Evolutionary conservation across 1,284 basidiomycete genomes (phyloP), one percentile per base, ranked within the genome.

Genomic region (Erythrobasidium hasegawianum): DNA sequence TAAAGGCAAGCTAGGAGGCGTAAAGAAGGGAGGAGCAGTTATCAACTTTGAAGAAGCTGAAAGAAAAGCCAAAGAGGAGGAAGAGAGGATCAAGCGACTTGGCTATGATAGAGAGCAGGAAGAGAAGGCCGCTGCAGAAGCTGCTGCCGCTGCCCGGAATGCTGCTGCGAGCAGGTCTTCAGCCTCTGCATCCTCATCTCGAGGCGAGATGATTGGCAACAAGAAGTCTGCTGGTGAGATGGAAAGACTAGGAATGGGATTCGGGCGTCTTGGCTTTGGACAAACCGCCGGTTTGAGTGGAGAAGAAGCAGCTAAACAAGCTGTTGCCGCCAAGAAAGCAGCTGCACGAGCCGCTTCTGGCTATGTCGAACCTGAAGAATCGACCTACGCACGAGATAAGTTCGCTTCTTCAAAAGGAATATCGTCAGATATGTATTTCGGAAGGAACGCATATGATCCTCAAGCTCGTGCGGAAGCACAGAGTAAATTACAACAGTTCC

Each of bases 371-470:
- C 22, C 57, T 14, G 76, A 76, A 52, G 82, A 87, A 57, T 84
- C 86, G 0, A 90, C 84, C 13, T 86, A 85, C 26, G 95, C 96
- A 1, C 85, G 93, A 69, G 87, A 92, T 26, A 91, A 91, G 74
- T 99, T 98, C 76, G 89, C 90, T 0, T 79, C 76, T 70, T 95
- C 97, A 76, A 98, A 97, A 78, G 80, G 83, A 56, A 97, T 99
- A 77, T 96, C 92, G 3, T 95, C 90, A 1, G 96, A 98, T 77
- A 93, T 95, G 88, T 97, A 90, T 82, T 97, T 97, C 78, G 90
- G 88, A 41, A 85, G 95, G 29, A 89, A 89, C 60, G 78, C 85
- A 18, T 97, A 97, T 79, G 95, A 98, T 76, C 84, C 91, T 1
- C 75, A 79, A 49, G 82, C 85, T 2, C 77, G 84, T 38, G 78